phyloP scores from a whole-genome alignment of 768 basidiomycete species.

The Mycena amicta region DNA sequence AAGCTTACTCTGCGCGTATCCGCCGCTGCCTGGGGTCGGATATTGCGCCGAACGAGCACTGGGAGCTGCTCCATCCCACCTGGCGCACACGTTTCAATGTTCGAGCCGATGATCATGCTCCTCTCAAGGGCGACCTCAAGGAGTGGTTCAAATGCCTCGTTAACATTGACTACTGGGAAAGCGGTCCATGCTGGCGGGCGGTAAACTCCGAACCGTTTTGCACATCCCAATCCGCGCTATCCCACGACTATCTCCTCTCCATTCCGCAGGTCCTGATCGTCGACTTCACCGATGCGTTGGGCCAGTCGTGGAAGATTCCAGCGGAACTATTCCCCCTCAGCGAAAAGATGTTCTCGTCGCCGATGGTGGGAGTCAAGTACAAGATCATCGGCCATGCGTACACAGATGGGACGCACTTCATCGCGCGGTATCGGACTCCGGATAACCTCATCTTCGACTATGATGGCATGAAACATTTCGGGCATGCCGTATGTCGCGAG shows the following conservation, averaged over 20 bases:
- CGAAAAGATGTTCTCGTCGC: not conserved
- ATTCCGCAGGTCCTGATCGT: not conserved
- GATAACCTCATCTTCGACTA: not conserved
- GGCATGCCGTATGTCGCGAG: not conserved
- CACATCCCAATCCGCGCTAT: not conserved
- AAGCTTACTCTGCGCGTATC: not conserved
- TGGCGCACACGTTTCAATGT: not conserved
- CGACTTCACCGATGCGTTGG: not conserved
- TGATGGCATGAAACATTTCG: not conserved
- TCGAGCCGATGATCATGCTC: not conserved
- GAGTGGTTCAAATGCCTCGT: not conserved
- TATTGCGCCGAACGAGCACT: not conserved
- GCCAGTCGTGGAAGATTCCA: not conserved
- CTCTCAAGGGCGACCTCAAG: not conserved
- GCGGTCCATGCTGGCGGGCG: not conserved
- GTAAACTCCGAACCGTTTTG: not conserved
- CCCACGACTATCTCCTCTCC: not conserved
- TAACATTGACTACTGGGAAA: not conserved
- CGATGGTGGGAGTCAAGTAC: not conserved
- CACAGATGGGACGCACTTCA: not conserved
- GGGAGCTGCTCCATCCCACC: not conserved
- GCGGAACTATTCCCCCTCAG: not conserved
- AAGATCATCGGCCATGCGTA: not conserved
- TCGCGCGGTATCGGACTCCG: not conserved
- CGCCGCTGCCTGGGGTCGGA: not conserved